phyloP scores from a whole-genome alignment of 352 stramenopile species.

The Phytophthora sp. region DNA sequence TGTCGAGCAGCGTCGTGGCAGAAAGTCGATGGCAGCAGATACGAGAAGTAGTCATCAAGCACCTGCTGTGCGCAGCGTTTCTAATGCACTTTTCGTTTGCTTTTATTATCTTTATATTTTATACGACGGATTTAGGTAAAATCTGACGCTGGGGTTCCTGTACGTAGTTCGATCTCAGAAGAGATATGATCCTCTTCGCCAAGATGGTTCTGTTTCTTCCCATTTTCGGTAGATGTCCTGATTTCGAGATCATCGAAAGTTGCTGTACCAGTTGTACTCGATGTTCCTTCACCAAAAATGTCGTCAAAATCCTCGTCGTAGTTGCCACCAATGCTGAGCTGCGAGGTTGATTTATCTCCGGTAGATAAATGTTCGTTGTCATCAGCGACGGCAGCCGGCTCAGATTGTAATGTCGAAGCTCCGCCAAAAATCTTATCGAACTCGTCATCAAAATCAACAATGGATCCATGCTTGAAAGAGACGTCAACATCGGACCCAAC shows the following conservation, averaged over 20 bases:
- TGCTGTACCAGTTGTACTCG: too few relatives aligned
- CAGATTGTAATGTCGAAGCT: not conserved
- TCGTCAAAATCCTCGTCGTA: constrained; percentile 34
- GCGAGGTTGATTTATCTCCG: not conserved
- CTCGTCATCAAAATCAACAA: constrained; percentile 14
- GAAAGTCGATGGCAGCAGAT: constrained; percentile 2
- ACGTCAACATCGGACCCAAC: not conserved
- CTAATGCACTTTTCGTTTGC: constrained; percentile 28
- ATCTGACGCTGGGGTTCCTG: constrained; percentile 21
- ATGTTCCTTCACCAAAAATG: constrained; percentile 25
- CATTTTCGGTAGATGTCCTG: not conserved
- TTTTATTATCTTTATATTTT: constrained; percentile 25
- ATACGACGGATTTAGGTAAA: constrained; percentile 10
- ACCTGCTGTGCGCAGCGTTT: not conserved
- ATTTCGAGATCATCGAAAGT: not conserved
- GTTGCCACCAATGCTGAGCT: not conserved
- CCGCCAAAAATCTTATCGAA: constrained; percentile 37
- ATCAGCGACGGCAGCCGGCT: not conserved
- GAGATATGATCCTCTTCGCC: not conserved
- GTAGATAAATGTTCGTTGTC: not conserved
- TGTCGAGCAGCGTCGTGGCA: not conserved
- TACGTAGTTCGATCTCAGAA: constrained; percentile 17
- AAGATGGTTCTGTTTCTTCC: constrained; percentile 6
- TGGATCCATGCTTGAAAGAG: not conserved
- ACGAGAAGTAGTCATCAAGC: constrained; percentile 8